Base-by-base conservation (phyloP, 2,329 filamentous ascomycete genomes). In the Botrytis fabae region DNA sequence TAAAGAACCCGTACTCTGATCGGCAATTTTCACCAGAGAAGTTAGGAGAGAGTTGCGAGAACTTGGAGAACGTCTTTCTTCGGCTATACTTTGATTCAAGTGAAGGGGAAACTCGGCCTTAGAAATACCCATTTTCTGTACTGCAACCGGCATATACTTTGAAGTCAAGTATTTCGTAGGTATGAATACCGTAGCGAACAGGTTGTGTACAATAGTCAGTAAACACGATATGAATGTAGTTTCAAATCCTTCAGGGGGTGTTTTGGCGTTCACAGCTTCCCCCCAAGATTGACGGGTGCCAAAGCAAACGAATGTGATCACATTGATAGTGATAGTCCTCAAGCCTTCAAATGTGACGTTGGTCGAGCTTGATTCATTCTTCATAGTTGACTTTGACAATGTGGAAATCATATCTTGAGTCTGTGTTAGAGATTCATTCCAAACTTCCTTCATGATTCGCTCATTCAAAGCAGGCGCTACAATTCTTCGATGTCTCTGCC, bases 301-400 rank as follows among this genome's bases (percentile, higher is more conserved):
- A 74, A 87, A 87, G 6, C 85, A 85, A 71, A 86, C 85, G 61
- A 83, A 82, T 75, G 84, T 86, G 75, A 87, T 87, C 57, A 87
- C 83, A 76, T 86, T 84, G 38, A 87, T 78, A 69, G 84, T 85
- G 74, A 87, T 80, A 61, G 80, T 81, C 72, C 83, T 83, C 84
- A 87, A 28, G 35, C 64, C 46, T 68, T 54, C 64, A 2, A 68
- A 68, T 22, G 48, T 54, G 35, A 28, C 35, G n/a, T 68, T 87
- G 4, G 84, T 83, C 48, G 84, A 68, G 16, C 64, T n/a, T 54
- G 46, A 1, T 3, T 28, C 44, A 28, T 54, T 10, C 2, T 28
- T 25, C 81, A 18, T 82, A 78, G 32, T 80, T 74, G 46, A 79
- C 74, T 14, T 42, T 77, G 22, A 76, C 59, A 63, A 40, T 75